Percentiles rank a stretch among this genome's conserved stretches.
phyloP scores from a whole-genome alignment of 371 early-diverging fungal genomes.

The Nematocida parisii region DNA sequence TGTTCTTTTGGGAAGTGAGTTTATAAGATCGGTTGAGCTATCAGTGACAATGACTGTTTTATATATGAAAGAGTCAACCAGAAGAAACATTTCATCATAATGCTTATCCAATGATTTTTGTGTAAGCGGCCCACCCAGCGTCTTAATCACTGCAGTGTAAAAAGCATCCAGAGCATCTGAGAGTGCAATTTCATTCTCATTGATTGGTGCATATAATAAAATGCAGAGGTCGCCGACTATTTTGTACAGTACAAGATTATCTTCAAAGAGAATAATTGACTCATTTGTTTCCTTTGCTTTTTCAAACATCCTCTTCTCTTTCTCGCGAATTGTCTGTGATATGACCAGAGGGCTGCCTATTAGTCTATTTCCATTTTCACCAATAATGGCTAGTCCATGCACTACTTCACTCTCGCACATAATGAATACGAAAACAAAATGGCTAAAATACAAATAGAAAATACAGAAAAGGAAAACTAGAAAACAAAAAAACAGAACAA shows the following conservation, averaged over 20 bases:
- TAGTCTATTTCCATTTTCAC: constrained; percentile 41
- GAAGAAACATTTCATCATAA: constrained; percentile 66
- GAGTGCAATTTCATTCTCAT: constrained; percentile 67
- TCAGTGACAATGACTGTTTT: constrained; percentile 64
- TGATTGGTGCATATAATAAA: constrained; percentile 56
- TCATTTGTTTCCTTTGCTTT: constrained; percentile 53
- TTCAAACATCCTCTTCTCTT: constrained; percentile 39
- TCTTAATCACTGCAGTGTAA: constrained; percentile 42
- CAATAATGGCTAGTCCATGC: constrained; percentile 41
- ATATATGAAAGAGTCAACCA: constrained; percentile 67
- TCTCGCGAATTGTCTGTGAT: not conserved
- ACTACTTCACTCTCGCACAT: constrained; percentile 30
- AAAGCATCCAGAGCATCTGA: constrained; percentile 65
- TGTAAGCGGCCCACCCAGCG: constrained; percentile 60
- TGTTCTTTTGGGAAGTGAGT: constrained; percentile 60
- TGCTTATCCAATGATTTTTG: constrained; percentile 62
- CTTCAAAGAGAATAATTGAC: constrained; percentile 46
- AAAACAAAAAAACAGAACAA: too few relatives aligned
- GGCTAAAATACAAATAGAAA: not conserved
- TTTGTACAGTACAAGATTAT: constrained; percentile 61
- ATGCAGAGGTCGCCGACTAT: constrained; percentile 60
- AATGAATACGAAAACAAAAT: constrained; percentile 25
- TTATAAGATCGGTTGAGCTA: constrained; percentile 56
- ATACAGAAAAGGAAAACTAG: not conserved
- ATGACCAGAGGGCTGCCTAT: constrained; percentile 36